Base-by-base conservation (phyloP, 2,329 filamentous ascomycete genomes). In the Colletotrichum spinosum region DNA sequence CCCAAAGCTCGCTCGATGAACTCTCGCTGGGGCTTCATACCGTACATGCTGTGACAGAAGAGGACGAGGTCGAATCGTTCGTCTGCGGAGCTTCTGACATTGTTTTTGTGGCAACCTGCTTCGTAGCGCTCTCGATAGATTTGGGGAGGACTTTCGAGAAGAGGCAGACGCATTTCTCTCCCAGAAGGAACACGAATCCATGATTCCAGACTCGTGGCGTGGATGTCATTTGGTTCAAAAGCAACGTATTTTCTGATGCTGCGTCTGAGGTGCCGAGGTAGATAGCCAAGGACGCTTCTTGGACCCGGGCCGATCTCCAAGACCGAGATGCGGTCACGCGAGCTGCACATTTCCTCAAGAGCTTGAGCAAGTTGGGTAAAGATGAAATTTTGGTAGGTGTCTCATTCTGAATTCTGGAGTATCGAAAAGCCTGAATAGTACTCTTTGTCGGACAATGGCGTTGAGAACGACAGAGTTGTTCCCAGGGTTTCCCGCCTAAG, bases 41-140 rank as follows among this genome's bases (percentile, higher is more conserved):
- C 86, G 68, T 90, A 89, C 82, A 90, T 83, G 75, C 88, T 88
- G 72, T 90, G 87, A 68, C 86, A 90, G 74, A 90, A 88, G 5
- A 90, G 70, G 15, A 90, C 72, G 45, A 89, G 11, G 67, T 90
- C 81, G 69, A 82, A 90, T 64, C 76, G 81, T 25, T 79, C 72
- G 38, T 75, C 69, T 1, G 54, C 35, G 56, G 51, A 71, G 35
- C 13, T 8, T 4, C 3, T 2, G 60, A 61, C 68, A 44, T 49
- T 68, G 11, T n/a, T 59, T 51, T n/a, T 68, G 33, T 72, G 68
- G 46, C 66, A 69, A 8, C 79, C 60, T n/a, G 73, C 60, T 64
- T 11, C 65, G 69, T 87, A 87, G 9, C 78, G 73, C 6, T 58
- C 48, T 69, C 53, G 76, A 70, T 71, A 72, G 67, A 88, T 80